phyloP scores from a whole-genome alignment of 345 rosid species.

The Microthlaspi erraticum region DNA sequence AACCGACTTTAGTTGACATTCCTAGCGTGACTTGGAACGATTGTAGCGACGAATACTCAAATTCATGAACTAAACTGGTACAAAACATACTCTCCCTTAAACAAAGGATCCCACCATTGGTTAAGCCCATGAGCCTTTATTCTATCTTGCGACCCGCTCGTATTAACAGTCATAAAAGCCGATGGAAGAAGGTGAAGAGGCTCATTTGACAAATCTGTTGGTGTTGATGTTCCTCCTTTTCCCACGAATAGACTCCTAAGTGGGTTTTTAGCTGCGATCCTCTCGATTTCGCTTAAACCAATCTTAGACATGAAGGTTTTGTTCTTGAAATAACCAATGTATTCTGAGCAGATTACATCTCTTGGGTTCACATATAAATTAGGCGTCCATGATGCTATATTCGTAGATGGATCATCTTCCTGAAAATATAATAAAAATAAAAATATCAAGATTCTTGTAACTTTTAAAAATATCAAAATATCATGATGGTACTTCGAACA shows the following conservation, averaged over 20 bases:
- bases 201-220: conserved; percentile 15
- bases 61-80: conserved; percentile 24
- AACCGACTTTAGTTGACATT: no score
- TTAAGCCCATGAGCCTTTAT: conserved; percentile 60
- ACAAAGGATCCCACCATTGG: conserved; percentile 66
- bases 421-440: conserved; percentile 1
- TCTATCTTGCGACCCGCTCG: conserved; percentile 29
- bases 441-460: no score
- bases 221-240: background rate
- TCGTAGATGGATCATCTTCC: conserved; percentile 27
- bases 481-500: no score
- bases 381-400: conserved; percentile 55
- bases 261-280: conserved; percentile 44
- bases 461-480: no score
- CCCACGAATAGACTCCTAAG: conserved; percentile 48
- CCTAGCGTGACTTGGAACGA: no score
- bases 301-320: conserved; percentile 56
- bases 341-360: conserved; percentile 63
- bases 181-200: conserved; percentile 62
- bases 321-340: conserved; percentile 59
- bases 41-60: background rate
- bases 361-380: conserved; percentile 54
- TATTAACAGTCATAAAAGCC: conserved; percentile 52
- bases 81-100: conserved; percentile 33
- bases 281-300: conserved; percentile 53